A percentile compares a stretch with the other conserved stretches of the same genome.
Evolutionary conservation across 2,329 filamentous ascomycete genomes (phyloP).

Genomic region (Penicillium sp.): DNA sequence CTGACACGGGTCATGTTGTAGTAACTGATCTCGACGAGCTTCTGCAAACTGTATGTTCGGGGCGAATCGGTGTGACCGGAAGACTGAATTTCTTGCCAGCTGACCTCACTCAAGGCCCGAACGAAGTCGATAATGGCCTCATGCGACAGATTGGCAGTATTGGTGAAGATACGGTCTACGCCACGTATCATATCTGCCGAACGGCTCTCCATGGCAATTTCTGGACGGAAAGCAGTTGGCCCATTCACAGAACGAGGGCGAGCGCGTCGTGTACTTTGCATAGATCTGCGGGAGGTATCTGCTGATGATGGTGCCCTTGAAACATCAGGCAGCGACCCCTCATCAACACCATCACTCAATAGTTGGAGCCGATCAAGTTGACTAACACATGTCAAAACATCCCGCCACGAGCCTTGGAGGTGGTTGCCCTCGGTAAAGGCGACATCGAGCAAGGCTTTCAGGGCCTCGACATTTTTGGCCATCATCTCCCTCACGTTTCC

Average conservation of each 20-base stretch:
- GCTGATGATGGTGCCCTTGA: slow-evolving; percentile 68
- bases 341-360: slow-evolving; percentile 91
- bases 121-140: slow-evolving; percentile 97
- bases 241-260: slow-evolving; percentile 48
- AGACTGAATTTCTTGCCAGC: slow-evolving; percentile 98
- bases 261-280: slow-evolving; percentile 54
- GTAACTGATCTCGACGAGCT: slow-evolving; percentile 97
- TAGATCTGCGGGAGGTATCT: slow-evolving; percentile 63
- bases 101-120: slow-evolving; percentile 86
- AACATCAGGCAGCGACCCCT: slow-evolving; percentile 87
- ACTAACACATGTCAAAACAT: slow-evolving; percentile 90
- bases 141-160: slow-evolving; percentile 87
- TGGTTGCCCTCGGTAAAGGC: slow-evolving; percentile 90
- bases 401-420: slow-evolving; percentile 87
- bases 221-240: slow-evolving; percentile 61
- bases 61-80: slow-evolving; percentile 95
- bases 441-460: slow-evolving; percentile 87
- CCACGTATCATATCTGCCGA: slow-evolving; percentile 90
- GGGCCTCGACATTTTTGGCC: slow-evolving; percentile 91
- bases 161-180: slow-evolving; percentile 95
- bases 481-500: slow-evolving; percentile 95
- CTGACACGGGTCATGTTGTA: slow-evolving; percentile 99
- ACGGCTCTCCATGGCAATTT: slow-evolving; percentile 86
- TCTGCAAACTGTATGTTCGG: slow-evolving; percentile 94
- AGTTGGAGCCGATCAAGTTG: slow-evolving; percentile 94